Conservation (phyloP, 345 rosid species). For the Aquilaria malaccensis region DNA sequence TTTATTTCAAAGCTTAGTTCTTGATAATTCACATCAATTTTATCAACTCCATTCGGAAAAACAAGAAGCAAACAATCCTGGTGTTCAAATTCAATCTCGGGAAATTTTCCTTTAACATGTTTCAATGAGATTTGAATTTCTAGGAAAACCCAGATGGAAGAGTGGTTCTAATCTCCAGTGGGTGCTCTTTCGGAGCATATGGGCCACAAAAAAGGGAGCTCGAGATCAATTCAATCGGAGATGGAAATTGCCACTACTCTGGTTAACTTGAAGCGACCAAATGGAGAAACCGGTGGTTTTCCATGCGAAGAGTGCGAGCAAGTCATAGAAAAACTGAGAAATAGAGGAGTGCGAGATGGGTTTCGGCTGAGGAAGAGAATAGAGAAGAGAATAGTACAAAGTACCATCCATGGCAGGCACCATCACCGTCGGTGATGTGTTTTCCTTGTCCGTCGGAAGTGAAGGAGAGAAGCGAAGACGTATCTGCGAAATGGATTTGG, state of each 20-base stretch:
- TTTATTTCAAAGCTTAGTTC: slow-evolving; percentile 30
- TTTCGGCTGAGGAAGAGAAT: slow-evolving; percentile 50
- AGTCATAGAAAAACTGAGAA: slow-evolving; percentile 60
- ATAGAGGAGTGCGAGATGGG: slow-evolving; percentile 48
- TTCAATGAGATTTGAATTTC: slow-evolving; percentile 31
- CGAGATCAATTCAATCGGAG: slow-evolving; percentile 41
- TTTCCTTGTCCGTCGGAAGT: slow-evolving; percentile 19
- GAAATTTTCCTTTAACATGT: slow-evolving; percentile 40
- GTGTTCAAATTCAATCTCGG: slow-evolving; percentile 69
- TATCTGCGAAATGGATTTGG: slow-evolving; percentile 89
- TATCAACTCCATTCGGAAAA: slow-evolving; percentile 42
- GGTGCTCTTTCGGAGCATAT: slow-evolving; percentile 79
- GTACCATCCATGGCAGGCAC: slow-evolving; percentile 14
- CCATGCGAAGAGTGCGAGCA: slow-evolving; percentile 90
- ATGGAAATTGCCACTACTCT: slow-evolving; percentile 88
- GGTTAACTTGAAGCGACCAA: slow-evolving; percentile 93
- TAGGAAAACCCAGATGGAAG: slow-evolving; percentile 35
- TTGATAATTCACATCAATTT: slow-evolving; percentile 37
- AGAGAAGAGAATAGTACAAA: slow-evolving; percentile 49
- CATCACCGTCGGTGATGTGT: background rate
- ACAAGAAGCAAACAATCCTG: slow-evolving; percentile 81
- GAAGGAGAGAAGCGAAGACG: slow-evolving; percentile 45
- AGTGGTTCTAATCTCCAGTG: slow-evolving; percentile 66
- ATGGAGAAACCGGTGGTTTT: slow-evolving; percentile 68
- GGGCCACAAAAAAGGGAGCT: slow-evolving; percentile 55